Base-by-base conservation (phyloP, 176 grass and related monocot genomes). In the Urochloa ruziziensis region DNA sequence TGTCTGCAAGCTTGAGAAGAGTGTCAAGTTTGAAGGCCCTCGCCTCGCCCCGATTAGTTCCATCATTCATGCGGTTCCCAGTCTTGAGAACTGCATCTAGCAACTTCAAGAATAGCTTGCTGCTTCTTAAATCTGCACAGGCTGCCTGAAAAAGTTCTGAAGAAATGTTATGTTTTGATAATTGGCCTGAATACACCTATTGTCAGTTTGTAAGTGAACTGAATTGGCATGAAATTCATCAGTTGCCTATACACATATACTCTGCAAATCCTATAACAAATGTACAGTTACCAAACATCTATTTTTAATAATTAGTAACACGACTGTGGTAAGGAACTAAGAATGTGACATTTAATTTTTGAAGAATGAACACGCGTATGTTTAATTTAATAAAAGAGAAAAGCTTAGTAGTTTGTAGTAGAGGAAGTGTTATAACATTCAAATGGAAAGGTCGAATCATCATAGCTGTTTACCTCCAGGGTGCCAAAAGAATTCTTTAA, bases 41-140 rank as follows among this genome's bases (percentile, higher is more conserved):
- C 1, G 89, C 81, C 33, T 93, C 75, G 19, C 87, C 89, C 61
- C 86, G 75, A 29, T 84, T 82, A 10, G 83, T 93, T 19, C 86
- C 88, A 15, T 75, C 84, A 54, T 93, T 90, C 86, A 96, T 90
- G 35, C 54, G 88, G 78, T 97, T 89, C 42, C 86, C 79, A 5
- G 91, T 97, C 79, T 84, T 88, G 6, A 82, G 89, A 85, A 91
- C 84, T 12, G 90, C 81, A 48, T 93, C 89, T 53, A 97, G 77
- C 62, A 97, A 73, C 80, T 89, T 93, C 77, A 89, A 49, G 75
- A 97, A 97, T 14, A 89, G 62, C 28, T 86, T 97, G 74, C 89
- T 97, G 76, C 86, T 91, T 83, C 94, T 91, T 83, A 97, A 74
- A 67, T 97, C 89, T 81, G 80, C 80, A 82, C 90, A 93, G 42